Evolutionary conservation across 2,329 filamentous ascomycete species (phyloP).

Genomic region (Neonectria sp.): DNA sequence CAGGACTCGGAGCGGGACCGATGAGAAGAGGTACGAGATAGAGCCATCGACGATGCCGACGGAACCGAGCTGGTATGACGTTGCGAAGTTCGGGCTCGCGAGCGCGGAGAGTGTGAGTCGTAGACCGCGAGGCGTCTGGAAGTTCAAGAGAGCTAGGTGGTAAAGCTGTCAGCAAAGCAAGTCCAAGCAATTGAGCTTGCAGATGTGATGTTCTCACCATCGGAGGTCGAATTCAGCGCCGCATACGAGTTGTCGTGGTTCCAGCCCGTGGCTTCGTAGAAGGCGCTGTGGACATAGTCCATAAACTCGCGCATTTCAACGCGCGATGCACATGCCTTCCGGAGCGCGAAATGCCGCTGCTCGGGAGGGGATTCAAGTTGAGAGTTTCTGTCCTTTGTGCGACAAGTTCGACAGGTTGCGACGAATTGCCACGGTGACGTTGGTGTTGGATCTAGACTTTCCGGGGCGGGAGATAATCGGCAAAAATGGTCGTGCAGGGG

Average conservation of each 20-base stretch:
- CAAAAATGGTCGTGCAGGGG: background rate
- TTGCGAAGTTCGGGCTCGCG: constrained; percentile 92
- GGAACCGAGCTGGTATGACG: constrained; percentile 91
- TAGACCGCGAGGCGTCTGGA: constrained; percentile 86
- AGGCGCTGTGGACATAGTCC: constrained; percentile 95
- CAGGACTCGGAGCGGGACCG: constrained; percentile 78
- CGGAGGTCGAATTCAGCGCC: constrained; percentile 85
- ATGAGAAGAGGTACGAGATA: constrained; percentile 97
- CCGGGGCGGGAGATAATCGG: constrained; percentile 15
- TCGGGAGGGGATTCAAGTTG: constrained; percentile 6
- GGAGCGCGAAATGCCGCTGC: constrained; percentile 23
- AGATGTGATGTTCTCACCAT: constrained; percentile 69
- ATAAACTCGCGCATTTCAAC: constrained; percentile 91
- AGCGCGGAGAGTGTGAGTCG: constrained; percentile 92
- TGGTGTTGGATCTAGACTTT: constrained; percentile 6
- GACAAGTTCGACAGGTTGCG: constrained; percentile 16
- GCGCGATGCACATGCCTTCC: constrained; percentile 48
- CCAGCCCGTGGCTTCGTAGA: constrained; percentile 90
- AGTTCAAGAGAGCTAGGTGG: constrained; percentile 83
- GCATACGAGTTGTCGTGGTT: constrained; percentile 94
- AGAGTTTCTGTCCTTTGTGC: constrained; percentile 6
- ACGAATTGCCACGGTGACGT: constrained; percentile 8
- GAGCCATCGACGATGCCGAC: constrained; percentile 95
- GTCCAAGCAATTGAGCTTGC: constrained; percentile 11
- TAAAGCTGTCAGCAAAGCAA: constrained; percentile 35